A percentile compares a stretch with the other conserved stretches of the same genome.
phyloP scores from a whole-genome alignment of 345 rosid genomes.

The Bretschneidera sinensis region DNA sequence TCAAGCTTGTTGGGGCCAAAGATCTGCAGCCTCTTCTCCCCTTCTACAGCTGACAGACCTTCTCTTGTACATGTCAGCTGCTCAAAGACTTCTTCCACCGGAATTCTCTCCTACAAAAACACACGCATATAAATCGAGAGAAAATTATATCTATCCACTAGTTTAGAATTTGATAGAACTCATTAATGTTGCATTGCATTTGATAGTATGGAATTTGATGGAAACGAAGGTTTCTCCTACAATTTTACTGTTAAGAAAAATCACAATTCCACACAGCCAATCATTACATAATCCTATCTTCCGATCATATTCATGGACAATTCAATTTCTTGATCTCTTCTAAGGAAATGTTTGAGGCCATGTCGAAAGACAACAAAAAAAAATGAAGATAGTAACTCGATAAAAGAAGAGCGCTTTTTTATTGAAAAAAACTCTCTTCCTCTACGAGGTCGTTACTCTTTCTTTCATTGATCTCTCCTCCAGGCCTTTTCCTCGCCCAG shows the following conservation, averaged over 20 bases:
- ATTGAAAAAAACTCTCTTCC: neutral
- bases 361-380: constrained; percentile 9
- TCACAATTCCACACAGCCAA: too few relatives aligned
- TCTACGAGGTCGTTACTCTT: neutral
- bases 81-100: constrained; percentile 73
- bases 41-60: constrained; percentile 73
- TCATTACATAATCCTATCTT: too few relatives aligned
- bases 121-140: neutral
- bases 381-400: neutral
- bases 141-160: too few relatives aligned
- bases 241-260: too few relatives aligned
- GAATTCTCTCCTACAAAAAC: constrained; percentile 77
- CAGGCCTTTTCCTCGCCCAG: too few relatives aligned
- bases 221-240: too few relatives aligned
- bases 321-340: constrained; percentile 72
- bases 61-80: constrained; percentile 68
- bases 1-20: constrained; percentile 87
- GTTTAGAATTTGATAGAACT: too few relatives aligned
- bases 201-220: too few relatives aligned
- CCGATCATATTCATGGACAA: too few relatives aligned
- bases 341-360: constrained; percentile 53
- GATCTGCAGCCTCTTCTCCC: constrained; percentile 62
- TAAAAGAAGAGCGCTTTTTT: constrained; percentile 20
- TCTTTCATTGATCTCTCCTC: too few relatives aligned
- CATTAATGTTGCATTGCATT: too few relatives aligned